phyloP scores from a whole-genome alignment of 768 basidiomycete species.

The Boletus sensibilis region DNA sequence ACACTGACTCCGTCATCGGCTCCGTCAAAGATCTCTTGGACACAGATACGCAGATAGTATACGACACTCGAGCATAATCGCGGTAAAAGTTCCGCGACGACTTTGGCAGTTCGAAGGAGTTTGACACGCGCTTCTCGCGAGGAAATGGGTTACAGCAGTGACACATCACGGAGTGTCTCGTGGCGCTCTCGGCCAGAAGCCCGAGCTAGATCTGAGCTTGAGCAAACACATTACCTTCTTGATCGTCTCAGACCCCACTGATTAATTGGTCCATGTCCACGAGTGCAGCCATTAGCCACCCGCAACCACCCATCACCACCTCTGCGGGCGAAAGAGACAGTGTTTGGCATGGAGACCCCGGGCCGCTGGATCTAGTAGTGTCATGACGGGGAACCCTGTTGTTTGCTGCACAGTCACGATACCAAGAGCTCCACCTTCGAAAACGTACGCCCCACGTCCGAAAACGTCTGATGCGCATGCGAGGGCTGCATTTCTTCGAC shows the following conservation, averaged over 20 bases:
- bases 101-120: background rate
- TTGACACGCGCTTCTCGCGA: background rate
- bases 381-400: background rate
- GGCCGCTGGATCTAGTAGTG: background rate
- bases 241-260: background rate
- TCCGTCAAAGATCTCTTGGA: background rate
- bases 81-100: background rate
- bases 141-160: background rate
- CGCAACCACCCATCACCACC: background rate
- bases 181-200: background rate
- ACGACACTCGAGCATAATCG: background rate
- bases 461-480: background rate
- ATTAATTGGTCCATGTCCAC: background rate
- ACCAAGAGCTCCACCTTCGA: too few species aligned
- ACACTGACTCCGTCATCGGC: background rate
- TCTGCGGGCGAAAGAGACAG: too few species aligned
- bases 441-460: background rate
- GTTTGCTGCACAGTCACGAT: background rate
- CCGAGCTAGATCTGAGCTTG: background rate
- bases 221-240: background rate
- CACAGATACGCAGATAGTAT: background rate
- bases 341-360: background rate
- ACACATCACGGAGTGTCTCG: background rate
- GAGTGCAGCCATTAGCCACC: background rate
- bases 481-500: background rate